Conservation (phyloP, 768 basidiomycete genomes). For the Porphyrellus cyaneotinctus region DNA sequence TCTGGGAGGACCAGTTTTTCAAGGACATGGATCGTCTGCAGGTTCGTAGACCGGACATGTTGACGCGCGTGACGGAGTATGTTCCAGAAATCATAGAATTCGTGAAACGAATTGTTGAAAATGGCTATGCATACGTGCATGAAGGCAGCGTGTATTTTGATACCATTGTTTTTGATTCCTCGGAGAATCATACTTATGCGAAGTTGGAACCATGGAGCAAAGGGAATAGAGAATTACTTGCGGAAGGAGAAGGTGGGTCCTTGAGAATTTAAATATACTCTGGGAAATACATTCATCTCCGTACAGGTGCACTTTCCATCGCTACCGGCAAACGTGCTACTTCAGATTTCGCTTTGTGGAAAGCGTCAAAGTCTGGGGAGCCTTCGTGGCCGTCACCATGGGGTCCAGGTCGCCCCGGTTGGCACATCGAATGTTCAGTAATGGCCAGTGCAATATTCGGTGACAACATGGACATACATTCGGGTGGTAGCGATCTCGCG, state of each 20-base stretch:
- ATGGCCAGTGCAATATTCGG: slow-evolving; percentile 82
- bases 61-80: slow-evolving; percentile 96
- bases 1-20: slow-evolving; percentile 91
- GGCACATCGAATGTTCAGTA: slow-evolving; percentile 99
- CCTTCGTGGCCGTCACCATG: slow-evolving; percentile 96
- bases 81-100: slow-evolving; percentile 92
- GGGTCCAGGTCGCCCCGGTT: slow-evolving; percentile 90
- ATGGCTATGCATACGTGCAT: slow-evolving; percentile 73
- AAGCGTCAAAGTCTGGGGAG: slow-evolving; percentile 93
- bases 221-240: slow-evolving; percentile 84
- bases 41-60: slow-evolving; percentile 81
- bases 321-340: slow-evolving; percentile 68
- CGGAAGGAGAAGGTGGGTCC: slow-evolving; percentile 82
- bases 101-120: slow-evolving; percentile 77
- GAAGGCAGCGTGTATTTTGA: slow-evolving; percentile 92
- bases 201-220: slow-evolving; percentile 97
- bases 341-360: slow-evolving; percentile 97
- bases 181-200: slow-evolving; percentile 79
- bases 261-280: not conserved
- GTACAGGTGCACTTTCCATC: slow-evolving; percentile 51
- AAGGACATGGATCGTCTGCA: slow-evolving; percentile 86
- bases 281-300: not conserved
- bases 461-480: slow-evolving; percentile 90
- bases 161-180: slow-evolving; percentile 73
- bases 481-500: slow-evolving; percentile 94